A percentile compares a stretch with the other conserved stretches of the same genome.
Conservation (phyloP, 306 rosid genomes). For the Lathyrus aphaca region DNA sequence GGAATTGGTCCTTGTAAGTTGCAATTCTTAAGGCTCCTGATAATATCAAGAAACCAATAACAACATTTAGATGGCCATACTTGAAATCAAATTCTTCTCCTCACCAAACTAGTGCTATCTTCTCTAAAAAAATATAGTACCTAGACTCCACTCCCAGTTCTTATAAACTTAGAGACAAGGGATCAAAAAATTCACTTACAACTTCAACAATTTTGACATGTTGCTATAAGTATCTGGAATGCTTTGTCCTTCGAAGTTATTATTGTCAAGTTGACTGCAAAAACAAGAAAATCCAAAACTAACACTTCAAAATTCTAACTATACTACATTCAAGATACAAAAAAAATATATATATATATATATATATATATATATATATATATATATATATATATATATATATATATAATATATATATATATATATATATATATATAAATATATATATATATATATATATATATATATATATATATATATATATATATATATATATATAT, state of each 20-base stretch:
- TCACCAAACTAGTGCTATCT: too few relatives aligned
- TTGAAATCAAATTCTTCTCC: too few relatives aligned
- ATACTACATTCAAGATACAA: neutral
- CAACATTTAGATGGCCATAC: constrained; percentile 24
- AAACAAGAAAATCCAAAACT: constrained; percentile 37
- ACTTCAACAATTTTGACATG: too few relatives aligned
- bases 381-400: constrained; percentile 3
- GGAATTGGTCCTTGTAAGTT: constrained; percentile 77
- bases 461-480: constrained; percentile 11
- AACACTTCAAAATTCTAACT: constrained; percentile 22
- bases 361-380: constrained; percentile 14
- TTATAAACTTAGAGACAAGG: too few relatives aligned
- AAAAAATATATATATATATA: constrained; percentile 5
- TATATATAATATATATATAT: constrained; percentile 10
- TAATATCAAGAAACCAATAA: constrained; percentile 42
- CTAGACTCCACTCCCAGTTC: too few relatives aligned
- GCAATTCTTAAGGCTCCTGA: constrained; percentile 93
- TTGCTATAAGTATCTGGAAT: too few relatives aligned
- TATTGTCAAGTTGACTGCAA: constrained; percentile 49
- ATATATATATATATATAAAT: constrained; percentile 4
- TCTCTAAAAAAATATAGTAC: too few relatives aligned
- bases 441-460: constrained; percentile 9
- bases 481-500: constrained; percentile 5
- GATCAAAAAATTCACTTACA: too few relatives aligned
- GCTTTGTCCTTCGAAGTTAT: too few relatives aligned